Evolutionary conservation across 2,329 filamentous ascomycete species (phyloP), one percentile per base, ranked within the genome.

Genomic region (Anthostomella pinea): DNA sequence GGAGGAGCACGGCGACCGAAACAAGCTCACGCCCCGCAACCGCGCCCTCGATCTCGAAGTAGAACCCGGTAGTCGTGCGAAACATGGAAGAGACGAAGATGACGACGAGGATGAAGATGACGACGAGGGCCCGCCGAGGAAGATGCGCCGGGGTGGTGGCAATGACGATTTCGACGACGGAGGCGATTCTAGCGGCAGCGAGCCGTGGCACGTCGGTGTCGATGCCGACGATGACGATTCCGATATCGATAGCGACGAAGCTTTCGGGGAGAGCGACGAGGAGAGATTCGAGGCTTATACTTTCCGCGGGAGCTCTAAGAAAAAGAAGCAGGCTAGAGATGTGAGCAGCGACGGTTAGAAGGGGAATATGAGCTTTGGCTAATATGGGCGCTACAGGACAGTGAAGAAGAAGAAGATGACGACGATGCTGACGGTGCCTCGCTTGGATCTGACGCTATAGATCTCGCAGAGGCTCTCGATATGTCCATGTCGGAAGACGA

Each of bases 191-290:
- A 86, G 90, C 43, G 89, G 88, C 15, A 86, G 94, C 53, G 81
- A 86, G n/a, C n/a, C n/a, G 55, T 95, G 88, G 88, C 82, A 75
- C 32, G 70, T 87, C 33, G 89, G 90, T 17, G 70, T 78, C 5
- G 70, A 68, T 15, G 73, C 74, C 20, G 75, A 79, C 22, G 77
- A 81, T 23, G 73, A 81, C 14, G 78, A 82, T 49, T 81, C 77
- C 5, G 78, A 81, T 41, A 75, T 81, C 35, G 79, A 82, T 48
- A 79, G 75, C 51, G 78, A 82, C 57, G 87, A 94, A 54, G 90
- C 91, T 2, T 88, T 95, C 70, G 87, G 88, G 3, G 83, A 87
- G 48, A 93, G 87, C 53, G 90, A 95, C 54, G 83, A 93, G 54
- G 90, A 95, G 58, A 77, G 75, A 45, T 94, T 95, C 48, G 80